Conservation (phyloP, 148 eudicot genomes). For the Linanthus parryae region DNA sequence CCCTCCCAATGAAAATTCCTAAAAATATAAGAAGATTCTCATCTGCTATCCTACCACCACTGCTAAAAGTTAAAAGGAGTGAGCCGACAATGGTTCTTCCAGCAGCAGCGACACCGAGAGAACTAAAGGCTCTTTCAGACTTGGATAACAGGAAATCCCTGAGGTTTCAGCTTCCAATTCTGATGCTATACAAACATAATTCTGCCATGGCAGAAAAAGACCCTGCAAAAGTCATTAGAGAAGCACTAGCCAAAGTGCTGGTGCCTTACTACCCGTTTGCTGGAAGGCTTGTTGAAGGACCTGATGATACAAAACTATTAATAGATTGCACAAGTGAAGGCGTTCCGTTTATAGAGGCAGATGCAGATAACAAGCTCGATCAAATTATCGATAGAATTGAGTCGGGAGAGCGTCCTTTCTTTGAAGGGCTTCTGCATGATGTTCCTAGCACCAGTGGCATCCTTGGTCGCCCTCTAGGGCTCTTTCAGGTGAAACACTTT, state of each 20-base stretch:
- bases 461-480: conserved; percentile 17
- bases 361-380: conserved; percentile 18
- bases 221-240: conserved; percentile 14
- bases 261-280: conserved; percentile 29
- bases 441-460: conserved; percentile 21
- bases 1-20: too few relatives aligned
- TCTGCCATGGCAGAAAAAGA: conserved; percentile 2
- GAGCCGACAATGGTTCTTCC: conserved; percentile 11
- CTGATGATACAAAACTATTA: conserved; percentile 11
- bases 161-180: conserved; percentile 20
- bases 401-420: conserved; percentile 20
- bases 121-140: conserved; percentile 15
- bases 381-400: too few relatives aligned
- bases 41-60: too few relatives aligned
- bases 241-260: conserved; percentile 12
- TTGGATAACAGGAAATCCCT: conserved; percentile 22
- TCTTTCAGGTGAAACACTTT: conserved; percentile 21
- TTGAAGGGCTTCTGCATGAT: conserved; percentile 25
- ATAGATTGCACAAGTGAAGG: conserved; percentile 35
- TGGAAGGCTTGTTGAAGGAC: conserved; percentile 22
- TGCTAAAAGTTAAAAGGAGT: conserved; percentile 6
- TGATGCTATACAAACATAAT: conserved; percentile 9
- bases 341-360: conserved; percentile 27
- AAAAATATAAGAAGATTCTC: too few relatives aligned
- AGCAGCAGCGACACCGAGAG: conserved; percentile 15